Percentiles rank a stretch among this genome's conserved stretches.
Conservation (phyloP, 306 rosid species). For the Quercus parvula region DNA sequence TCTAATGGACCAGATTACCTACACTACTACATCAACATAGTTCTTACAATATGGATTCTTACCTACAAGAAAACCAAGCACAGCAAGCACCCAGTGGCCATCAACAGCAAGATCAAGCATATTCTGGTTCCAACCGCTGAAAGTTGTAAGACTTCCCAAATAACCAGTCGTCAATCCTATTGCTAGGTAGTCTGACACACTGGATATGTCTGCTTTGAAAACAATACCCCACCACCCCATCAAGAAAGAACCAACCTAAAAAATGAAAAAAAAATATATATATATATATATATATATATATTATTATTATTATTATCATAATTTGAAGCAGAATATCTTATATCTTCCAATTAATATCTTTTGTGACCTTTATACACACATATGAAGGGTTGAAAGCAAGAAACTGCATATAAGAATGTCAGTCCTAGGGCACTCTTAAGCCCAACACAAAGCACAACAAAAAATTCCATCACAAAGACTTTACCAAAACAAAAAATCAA, state of each 20-base stretch:
- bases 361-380: neutral
- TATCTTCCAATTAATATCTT: neutral
- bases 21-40: neutral
- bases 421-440: neutral
- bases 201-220: slow-evolving; percentile 67
- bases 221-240: slow-evolving; percentile 97
- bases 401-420: neutral
- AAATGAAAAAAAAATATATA: neutral
- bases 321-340: slow-evolving; percentile 1
- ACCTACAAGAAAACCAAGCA: slow-evolving; percentile 76
- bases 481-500: neutral
- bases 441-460: neutral
- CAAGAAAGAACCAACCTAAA: slow-evolving; percentile 80
- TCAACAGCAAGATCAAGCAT: slow-evolving; percentile 73
- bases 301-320: too few relatives aligned
- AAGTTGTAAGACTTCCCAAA: slow-evolving; percentile 90
- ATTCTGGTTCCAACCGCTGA: slow-evolving; percentile 92
- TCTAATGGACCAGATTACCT: too few relatives aligned
- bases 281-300: too few relatives aligned
- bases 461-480: neutral
- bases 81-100: slow-evolving; percentile 60
- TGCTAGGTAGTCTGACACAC: slow-evolving; percentile 64
- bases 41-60: neutral
- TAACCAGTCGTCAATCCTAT: slow-evolving; percentile 81
- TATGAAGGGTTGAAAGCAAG: neutral